Conservation (phyloP, 768 basidiomycete genomes). For the Boletus edulis region DNA sequence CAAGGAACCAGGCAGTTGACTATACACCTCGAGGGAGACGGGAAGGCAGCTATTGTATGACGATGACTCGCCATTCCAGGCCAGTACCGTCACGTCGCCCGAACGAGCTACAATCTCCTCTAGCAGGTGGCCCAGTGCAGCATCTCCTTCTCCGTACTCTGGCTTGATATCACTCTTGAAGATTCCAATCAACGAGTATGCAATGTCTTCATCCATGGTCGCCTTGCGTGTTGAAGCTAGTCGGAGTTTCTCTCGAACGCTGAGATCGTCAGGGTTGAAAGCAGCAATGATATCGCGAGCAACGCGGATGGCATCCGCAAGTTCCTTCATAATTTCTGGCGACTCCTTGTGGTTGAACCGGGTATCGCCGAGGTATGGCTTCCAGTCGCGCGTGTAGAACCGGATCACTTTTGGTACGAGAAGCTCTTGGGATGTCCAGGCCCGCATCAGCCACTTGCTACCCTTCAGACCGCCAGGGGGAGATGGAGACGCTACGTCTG, state of each 20-base stretch:
- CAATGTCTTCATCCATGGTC: constrained; percentile 7
- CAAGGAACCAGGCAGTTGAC: neutral
- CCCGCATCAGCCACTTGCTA: constrained; percentile 10
- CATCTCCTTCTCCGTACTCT: constrained; percentile 6
- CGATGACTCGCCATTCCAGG: constrained; percentile 10
- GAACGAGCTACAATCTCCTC: constrained; percentile 11
- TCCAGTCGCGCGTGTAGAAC: constrained; percentile 9
- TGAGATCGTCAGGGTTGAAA: constrained; percentile 9
- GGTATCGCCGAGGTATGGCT: constrained; percentile 6
- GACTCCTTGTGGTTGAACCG: constrained; percentile 8
- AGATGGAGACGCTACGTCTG: neutral
- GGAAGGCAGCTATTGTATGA: constrained; percentile 17
- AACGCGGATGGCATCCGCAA: constrained; percentile 3
- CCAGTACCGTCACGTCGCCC: constrained; percentile 6
- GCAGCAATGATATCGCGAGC: neutral
- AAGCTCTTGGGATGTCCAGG: constrained; percentile 17
- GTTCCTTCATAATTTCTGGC: constrained; percentile 8
- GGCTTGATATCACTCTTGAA: constrained; percentile 9
- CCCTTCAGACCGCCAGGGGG: neutral
- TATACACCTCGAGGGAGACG: neutral
- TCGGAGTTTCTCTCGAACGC: constrained; percentile 7
- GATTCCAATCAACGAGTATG: constrained; percentile 9
- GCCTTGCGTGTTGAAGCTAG: constrained; percentile 9
- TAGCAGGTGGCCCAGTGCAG: constrained; percentile 10
- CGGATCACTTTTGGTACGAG: constrained; percentile 9